Percentiles rank a stretch among this genome's conserved stretches.
Evolutionary conservation across 352 stramenopile genomes (phyloP).

Genomic region (Phytophthora sp.): DNA sequence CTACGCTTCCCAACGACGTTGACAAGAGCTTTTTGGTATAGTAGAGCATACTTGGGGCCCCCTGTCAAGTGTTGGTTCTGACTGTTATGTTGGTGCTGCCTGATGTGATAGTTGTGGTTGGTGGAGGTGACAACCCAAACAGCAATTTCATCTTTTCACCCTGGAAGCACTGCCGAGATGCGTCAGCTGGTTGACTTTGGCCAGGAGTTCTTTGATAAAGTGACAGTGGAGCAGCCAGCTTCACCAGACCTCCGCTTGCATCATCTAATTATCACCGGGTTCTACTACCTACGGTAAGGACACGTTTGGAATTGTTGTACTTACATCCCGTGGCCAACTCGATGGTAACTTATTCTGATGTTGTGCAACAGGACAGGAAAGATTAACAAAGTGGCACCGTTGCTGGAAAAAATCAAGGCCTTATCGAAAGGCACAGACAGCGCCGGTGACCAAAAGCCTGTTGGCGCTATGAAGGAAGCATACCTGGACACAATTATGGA

Average conservation of each 20-base stretch:
- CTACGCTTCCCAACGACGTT: constrained; percentile 46
- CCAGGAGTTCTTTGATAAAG: constrained; percentile 48
- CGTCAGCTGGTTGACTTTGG: constrained; percentile 47
- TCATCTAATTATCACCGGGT: constrained; percentile 64
- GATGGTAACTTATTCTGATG: constrained; percentile 1
- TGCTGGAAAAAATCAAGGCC: constrained; percentile 51
- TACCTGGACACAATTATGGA: constrained; percentile 69
- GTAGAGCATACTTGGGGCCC: too few relatives aligned
- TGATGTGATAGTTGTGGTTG: constrained; percentile 58
- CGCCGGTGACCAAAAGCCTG: constrained; percentile 9
- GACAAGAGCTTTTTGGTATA: constrained; percentile 66
- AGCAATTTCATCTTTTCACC: constrained; percentile 48
- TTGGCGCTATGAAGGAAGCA: constrained; percentile 28
- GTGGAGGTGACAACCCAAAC: constrained; percentile 67
- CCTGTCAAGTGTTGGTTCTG: neutral
- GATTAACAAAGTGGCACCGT: constrained; percentile 41
- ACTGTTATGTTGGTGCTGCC: neutral
- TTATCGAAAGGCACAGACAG: constrained; percentile 15
- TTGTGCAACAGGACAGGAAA: constrained; percentile 44
- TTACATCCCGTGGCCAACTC: neutral
- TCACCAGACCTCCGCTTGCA: constrained; percentile 52
- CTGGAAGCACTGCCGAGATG: constrained; percentile 29
- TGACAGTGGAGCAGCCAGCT: constrained; percentile 23
- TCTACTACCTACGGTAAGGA: constrained; percentile 58
- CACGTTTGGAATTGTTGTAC: neutral